Conservation (phyloP, 805 yeast species). For the Pichia occidentalis region DNA sequence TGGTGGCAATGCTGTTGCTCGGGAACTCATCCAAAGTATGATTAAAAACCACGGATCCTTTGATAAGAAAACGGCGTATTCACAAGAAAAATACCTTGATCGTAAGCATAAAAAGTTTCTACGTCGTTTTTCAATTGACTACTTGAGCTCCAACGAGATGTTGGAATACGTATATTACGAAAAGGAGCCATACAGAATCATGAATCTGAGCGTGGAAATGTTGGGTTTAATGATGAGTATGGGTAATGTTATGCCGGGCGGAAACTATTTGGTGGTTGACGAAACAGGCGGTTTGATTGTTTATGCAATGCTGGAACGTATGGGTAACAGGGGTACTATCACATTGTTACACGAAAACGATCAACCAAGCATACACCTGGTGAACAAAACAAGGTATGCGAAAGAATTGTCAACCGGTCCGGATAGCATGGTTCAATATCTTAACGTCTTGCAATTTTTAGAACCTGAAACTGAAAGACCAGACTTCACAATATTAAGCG, state of each 20-base stretch:
- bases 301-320: constrained; percentile 82
- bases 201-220: constrained; percentile 82
- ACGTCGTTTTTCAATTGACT: constrained; percentile 76
- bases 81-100: constrained; percentile 86
- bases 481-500: constrained; percentile 38
- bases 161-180: constrained; percentile 63
- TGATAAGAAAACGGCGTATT: constrained; percentile 78
- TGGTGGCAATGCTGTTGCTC: constrained; percentile 55
- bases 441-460: constrained; percentile 73
- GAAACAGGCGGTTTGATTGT: constrained; percentile 92
- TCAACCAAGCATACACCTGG: constrained; percentile 73
- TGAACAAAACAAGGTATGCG: constrained; percentile 60
- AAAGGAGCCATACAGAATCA: constrained; percentile 63
- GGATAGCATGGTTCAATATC: constrained; percentile 37
- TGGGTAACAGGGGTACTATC: constrained; percentile 70
- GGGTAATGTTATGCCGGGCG: constrained; percentile 85
- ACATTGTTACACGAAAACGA: constrained; percentile 86
- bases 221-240: constrained; percentile 69
- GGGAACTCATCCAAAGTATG: constrained; percentile 72
- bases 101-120: constrained; percentile 90
- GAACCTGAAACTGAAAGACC: constrained; percentile 62
- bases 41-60: constrained; percentile 81
- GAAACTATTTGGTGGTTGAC: constrained; percentile 79
- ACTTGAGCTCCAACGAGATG: constrained; percentile 62
- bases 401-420: constrained; percentile 35